Percentiles rank a stretch among this genome's conserved stretches.
These are phyloP conservation scores for Pestalotiopsis sp. DNA, from an alignment of 2,329 filamentous ascomycete species.

Conservation along the genomic window DNA sequence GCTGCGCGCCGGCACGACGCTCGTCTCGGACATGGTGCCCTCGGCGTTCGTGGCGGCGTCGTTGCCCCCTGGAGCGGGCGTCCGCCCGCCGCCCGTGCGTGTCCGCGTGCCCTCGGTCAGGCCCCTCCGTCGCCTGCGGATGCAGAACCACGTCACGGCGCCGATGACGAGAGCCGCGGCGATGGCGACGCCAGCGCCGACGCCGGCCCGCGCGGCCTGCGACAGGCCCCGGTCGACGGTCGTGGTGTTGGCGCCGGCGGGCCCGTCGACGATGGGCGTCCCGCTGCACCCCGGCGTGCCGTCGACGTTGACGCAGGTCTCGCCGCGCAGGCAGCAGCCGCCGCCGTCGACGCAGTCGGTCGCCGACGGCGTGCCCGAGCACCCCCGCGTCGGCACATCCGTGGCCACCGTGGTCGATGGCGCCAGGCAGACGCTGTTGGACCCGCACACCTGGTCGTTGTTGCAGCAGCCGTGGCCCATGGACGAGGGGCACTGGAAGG, in stretches of 20 bases:
- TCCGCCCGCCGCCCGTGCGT: slow-evolving; percentile 7
- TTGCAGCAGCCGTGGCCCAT: slow-evolving; percentile 54
- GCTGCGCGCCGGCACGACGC: slow-evolving; percentile 11
- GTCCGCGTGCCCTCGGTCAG: slow-evolving; percentile 18
- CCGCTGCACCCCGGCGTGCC: slow-evolving; percentile 38
- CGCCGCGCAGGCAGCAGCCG: neutral
- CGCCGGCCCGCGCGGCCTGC: slow-evolving; percentile 55
- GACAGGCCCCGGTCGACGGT: slow-evolving; percentile 37
- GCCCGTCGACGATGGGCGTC: slow-evolving; percentile 30
- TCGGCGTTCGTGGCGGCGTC: neutral
- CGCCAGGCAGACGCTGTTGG: neutral
- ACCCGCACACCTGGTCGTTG: slow-evolving; percentile 39
- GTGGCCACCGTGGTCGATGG: neutral
- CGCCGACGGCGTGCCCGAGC: neutral
- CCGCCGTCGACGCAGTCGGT: neutral
- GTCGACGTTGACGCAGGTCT: slow-evolving; percentile 27
- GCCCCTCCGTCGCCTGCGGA: slow-evolving; percentile 37
- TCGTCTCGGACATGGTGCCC: slow-evolving; percentile 14
- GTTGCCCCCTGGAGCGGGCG: neutral
- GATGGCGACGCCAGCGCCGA: slow-evolving; percentile 55
- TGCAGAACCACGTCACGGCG: slow-evolving; percentile 47
- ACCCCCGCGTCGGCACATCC: slow-evolving; percentile 7
- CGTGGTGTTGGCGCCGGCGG: slow-evolving; percentile 33
- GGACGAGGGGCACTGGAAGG: slow-evolving; percentile 43
- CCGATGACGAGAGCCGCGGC: slow-evolving; percentile 44